These are phyloP conservation scores for Stagonosporopsis cucurbitacearum DNA, from an alignment of 2,329 filamentous ascomycete genomes.

Conservation along the genomic window DNA sequence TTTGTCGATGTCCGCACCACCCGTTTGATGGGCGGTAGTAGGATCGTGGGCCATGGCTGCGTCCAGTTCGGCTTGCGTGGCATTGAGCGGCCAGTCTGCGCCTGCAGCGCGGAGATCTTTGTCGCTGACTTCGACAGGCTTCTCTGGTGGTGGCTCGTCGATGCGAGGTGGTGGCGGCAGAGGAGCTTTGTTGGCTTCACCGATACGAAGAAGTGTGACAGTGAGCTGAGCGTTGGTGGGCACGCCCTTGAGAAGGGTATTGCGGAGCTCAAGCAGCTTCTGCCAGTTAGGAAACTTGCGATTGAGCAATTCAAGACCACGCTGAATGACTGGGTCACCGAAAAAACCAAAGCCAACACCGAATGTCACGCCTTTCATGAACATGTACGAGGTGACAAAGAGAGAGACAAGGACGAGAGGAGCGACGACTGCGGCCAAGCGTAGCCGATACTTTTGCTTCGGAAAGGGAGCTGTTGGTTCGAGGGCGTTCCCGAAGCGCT, in stretches of 20 bases:
- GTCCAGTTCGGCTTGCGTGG: constrained; percentile 69
- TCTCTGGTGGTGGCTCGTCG: constrained; percentile 54
- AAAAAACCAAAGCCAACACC: constrained; percentile 78
- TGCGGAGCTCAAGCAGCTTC: constrained; percentile 74
- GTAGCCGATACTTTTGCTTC: constrained; percentile 51
- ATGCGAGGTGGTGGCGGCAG: constrained; percentile 66
- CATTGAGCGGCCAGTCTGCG: constrained; percentile 64
- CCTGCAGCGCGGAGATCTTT: constrained; percentile 60
- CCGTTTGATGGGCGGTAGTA: constrained; percentile 55
- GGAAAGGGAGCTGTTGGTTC: constrained; percentile 58
- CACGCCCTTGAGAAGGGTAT: constrained; percentile 78
- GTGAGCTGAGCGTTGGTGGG: constrained; percentile 87
- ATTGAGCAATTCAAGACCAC: constrained; percentile 66
- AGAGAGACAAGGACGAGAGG: constrained; percentile 53
- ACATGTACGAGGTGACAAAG: constrained; percentile 58
- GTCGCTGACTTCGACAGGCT: constrained; percentile 58
- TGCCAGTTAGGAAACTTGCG: constrained; percentile 73
- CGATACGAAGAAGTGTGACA: constrained; percentile 79
- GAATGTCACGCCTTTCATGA: constrained; percentile 69
- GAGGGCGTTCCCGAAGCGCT: constrained; percentile 66
- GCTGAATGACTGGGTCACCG: constrained; percentile 74
- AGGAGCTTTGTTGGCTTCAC: constrained; percentile 80
- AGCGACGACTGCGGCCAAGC: constrained; percentile 54
- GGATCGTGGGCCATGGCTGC: constrained; percentile 61
- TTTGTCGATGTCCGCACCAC: constrained; percentile 61